Percentiles rank a stretch among this genome's conserved stretches.
phyloP scores from a whole-genome alignment of 116 monocot species.

The Trichopus zeylanicus region DNA sequence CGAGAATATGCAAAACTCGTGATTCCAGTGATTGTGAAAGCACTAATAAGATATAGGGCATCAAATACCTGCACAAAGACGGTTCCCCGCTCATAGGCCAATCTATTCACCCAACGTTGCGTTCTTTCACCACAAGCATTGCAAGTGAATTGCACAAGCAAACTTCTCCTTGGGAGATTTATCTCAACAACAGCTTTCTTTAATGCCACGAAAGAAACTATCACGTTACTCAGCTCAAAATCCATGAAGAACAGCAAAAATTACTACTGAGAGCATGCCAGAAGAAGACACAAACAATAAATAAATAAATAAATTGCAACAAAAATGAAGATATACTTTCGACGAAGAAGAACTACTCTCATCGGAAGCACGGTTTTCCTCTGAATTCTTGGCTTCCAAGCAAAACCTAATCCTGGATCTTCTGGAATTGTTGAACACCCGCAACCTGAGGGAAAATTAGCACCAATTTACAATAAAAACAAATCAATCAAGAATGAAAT shows the following conservation, averaged over 20 bases:
- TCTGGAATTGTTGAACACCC: too few species aligned
- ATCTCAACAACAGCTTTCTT: conserved; percentile 59
- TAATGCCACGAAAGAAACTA: not conserved
- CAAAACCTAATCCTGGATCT: too few species aligned
- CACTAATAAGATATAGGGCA: not conserved
- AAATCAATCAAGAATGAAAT: too few species aligned
- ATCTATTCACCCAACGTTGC: conserved; percentile 53
- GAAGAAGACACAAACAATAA: not conserved
- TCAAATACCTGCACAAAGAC: conserved; percentile 95
- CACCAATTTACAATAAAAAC: too few species aligned
- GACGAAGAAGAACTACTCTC: not conserved
- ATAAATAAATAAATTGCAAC: too few species aligned
- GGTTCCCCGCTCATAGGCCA: conserved; percentile 80
- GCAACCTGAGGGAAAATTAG: too few species aligned
- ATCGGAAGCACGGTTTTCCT: not conserved
- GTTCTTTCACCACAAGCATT: conserved; percentile 84
- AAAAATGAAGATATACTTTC: not conserved
- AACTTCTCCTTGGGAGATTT: conserved; percentile 66
- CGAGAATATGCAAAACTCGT: not conserved
- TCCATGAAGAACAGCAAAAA: too few species aligned
- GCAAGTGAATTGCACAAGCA: conserved; percentile 86
- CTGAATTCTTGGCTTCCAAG: not conserved
- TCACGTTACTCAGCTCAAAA: not conserved
- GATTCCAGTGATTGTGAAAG: not conserved
- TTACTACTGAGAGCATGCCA: not conserved